phyloP scores from a whole-genome alignment of 805 yeast genomes.

The Hyphopichia homilentoma region DNA sequence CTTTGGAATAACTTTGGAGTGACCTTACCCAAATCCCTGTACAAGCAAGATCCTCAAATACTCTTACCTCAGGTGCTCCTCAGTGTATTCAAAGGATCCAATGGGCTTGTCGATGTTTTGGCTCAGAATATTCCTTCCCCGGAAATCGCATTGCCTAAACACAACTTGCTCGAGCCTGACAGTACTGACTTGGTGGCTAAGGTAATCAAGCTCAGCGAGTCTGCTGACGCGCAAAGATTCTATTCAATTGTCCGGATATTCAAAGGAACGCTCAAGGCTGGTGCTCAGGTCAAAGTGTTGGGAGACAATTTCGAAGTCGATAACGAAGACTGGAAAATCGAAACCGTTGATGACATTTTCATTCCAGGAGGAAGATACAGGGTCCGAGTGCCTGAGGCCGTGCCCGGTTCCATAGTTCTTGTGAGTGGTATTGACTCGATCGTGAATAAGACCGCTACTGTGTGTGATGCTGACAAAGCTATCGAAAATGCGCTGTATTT shows the following conservation, averaged over 20 bases:
- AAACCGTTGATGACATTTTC: slow-evolving; percentile 39
- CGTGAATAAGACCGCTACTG: slow-evolving; percentile 59
- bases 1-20: slow-evolving; percentile 50
- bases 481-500: slow-evolving; percentile 20
- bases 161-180: neutral
- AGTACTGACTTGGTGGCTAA: slow-evolving; percentile 14
- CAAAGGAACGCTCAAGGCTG: slow-evolving; percentile 53
- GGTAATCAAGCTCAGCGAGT: slow-evolving; percentile 52
- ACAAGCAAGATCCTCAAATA: slow-evolving; percentile 54
- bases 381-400: slow-evolving; percentile 48
- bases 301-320: slow-evolving; percentile 53
- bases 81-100: slow-evolving; percentile 47
- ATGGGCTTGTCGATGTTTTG: slow-evolving; percentile 54
- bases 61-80: slow-evolving; percentile 53
- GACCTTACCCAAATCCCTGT: slow-evolving; percentile 33
- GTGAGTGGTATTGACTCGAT: slow-evolving; percentile 59
- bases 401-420: slow-evolving; percentile 67
- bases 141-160: slow-evolving; percentile 3
- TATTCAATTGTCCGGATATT: slow-evolving; percentile 59
- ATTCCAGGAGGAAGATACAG: slow-evolving; percentile 72
- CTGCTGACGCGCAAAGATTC: slow-evolving; percentile 49
- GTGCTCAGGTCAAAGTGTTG: slow-evolving; percentile 47
- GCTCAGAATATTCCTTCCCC: slow-evolving; percentile 24
- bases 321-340: slow-evolving; percentile 48
- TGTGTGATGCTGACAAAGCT: slow-evolving; percentile 28